phyloP scores from a whole-genome alignment of 2,329 filamentous ascomycete species.

The Fusarium neocosmosporiellum region DNA sequence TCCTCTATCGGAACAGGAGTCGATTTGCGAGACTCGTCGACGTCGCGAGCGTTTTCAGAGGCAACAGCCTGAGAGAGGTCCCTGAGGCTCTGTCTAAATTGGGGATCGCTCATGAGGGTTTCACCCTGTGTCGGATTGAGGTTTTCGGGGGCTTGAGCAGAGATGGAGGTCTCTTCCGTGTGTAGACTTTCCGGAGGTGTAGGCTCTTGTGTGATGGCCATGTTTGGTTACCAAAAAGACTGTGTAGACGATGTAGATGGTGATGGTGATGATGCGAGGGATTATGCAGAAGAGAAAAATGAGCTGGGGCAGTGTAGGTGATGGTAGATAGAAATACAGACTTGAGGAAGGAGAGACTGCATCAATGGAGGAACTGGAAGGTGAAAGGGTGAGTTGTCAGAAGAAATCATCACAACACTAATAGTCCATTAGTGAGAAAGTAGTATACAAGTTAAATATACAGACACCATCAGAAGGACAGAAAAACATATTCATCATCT shows the following conservation, averaged over 20 bases:
- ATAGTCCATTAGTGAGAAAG: not conserved
- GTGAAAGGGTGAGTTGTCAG: not conserved
- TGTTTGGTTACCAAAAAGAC: not conserved
- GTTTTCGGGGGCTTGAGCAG: not conserved
- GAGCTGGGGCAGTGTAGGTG: not conserved
- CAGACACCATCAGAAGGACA: not conserved
- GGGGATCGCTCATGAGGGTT: not conserved
- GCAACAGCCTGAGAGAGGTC: not conserved
- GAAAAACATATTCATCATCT: not conserved
- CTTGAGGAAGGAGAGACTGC: not conserved
- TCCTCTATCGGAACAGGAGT: not conserved
- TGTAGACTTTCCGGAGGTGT: not conserved
- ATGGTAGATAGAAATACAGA: not conserved
- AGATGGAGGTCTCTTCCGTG: not conserved
- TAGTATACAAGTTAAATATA: not conserved
- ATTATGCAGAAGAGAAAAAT: not conserved
- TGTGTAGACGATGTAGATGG: not conserved
- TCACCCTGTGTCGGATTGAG: not conserved
- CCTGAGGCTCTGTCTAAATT: not conserved
- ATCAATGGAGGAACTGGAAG: not conserved
- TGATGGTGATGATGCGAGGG: not conserved
- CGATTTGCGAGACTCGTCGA: not conserved
- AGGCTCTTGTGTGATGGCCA: not conserved
- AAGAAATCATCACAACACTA: not conserved
- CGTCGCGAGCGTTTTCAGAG: not conserved